Base-by-base conservation (phyloP, 2,329 filamentous ascomycete species). In the Blastomyces emzantsi region DNA sequence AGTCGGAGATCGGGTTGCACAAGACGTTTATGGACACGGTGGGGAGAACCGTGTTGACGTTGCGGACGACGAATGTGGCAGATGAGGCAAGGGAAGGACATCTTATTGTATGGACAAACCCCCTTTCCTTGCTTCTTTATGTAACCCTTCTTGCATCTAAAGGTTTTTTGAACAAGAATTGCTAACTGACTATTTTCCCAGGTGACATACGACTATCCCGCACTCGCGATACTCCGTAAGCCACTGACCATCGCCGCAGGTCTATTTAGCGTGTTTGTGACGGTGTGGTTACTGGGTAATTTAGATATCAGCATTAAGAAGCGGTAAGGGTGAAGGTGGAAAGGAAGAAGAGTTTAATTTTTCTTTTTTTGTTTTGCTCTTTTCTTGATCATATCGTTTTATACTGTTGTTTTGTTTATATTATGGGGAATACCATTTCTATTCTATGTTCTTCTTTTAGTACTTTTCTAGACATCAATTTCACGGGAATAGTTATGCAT, bases 11-110 rank as follows among this genome's bases (percentile, higher is more conserved):
- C 25, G 84, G 83, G 67, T 77, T 88, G n/a, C 85, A 94, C 78
- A 88, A 87, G 76, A 97, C 92, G 0, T 99, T 92, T 78, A 89
- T 99, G 79, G 94, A 99, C 76, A 97, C 94, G 0, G 71, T 93
- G 41, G 94, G 94, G 66, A 90, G 94, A 67, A 95, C 93, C 0
- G 84, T 87, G 0, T 82, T 99, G 65, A 87, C 84, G 60, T 82
- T 99, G 71, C 89, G 88, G 66, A 90, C 91, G 8, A 83, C 87
- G 69, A 97, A 97, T 75, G 80, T 97, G 61, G 90, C 95, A 1
- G 94, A 99, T 70, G 94, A 97, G 69, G 85, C 92, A 72, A 85
- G 92, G 62, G 91, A 92, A 71, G 87, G 90, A 41, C 87, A 94
- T 67, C 76, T 97, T 28, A 80, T 96, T 69, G 89, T 82, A 74